Evolutionary conservation across 73 alveolate genomes (phyloP), one percentile per base, ranked within the genome.

Genomic region (Paraurostyla sp.): DNA sequence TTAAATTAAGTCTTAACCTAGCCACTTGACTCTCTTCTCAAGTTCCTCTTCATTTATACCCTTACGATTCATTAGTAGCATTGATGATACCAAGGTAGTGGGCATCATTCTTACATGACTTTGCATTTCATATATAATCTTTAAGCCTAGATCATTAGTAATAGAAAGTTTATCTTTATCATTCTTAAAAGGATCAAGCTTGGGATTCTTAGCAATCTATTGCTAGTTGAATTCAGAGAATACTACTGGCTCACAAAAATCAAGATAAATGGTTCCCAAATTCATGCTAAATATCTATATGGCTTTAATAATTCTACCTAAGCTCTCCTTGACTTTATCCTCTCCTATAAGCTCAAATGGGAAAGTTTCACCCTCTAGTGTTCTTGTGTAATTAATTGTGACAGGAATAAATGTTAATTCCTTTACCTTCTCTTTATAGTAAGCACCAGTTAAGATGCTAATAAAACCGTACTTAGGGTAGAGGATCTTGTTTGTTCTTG

Each of bases 301-400:
- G 2, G 98, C 98, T 41, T 83, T 83, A 18, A 96, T 78, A 36
- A 96, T 86, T 88, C 99, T 88, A 0, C 92, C 38, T 35, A 96
- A 68, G 51, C 98, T 90, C 83, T 96, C 99, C 54, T 93, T 95
- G 32, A 96, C 98, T 78, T 95, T 96, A 57, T 95, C 95, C 58
- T 94, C 98, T 0, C 99, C 99, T 27, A 92, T 58, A 35, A 96
- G 89, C 88, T 96, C 99, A 33, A 69, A 76, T 27, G 99, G 99
- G 91, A 93, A 96, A 20, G 98, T 95, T 48, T 96, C 98, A 33
- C 98, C 99, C 87, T 96, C 99, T 40, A 95, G 85, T n/a, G 97
- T 95, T 71, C 97, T 87, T 30, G 96, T 94, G 83, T 96, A 96
- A 85, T 95, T 96, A 48, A 96, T 93, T 11, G 99, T 95, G 40